These are phyloP conservation scores for Claviceps sp. DNA, from an alignment of 2,329 filamentous ascomycete genomes.

Conservation along the genomic window DNA sequence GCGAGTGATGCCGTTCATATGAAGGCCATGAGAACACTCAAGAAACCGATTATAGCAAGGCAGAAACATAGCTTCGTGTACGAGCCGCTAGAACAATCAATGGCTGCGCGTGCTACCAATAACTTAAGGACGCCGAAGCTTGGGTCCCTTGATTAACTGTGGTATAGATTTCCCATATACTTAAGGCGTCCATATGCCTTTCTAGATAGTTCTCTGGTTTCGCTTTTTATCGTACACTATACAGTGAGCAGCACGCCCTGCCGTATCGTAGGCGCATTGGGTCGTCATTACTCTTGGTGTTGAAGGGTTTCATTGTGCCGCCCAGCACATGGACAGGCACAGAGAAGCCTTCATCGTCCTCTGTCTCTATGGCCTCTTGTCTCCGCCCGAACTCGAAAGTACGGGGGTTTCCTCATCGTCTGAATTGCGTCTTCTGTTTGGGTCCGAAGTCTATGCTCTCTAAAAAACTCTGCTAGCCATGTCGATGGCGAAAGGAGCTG, in stretches of 20 bases:
- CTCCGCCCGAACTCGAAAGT: not conserved
- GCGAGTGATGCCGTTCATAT: too few relatives aligned
- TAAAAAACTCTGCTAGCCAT: conserved; percentile 33
- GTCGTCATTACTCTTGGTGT: not conserved
- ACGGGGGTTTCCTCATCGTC: not conserved
- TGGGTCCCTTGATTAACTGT: not conserved
- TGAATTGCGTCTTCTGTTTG: not conserved
- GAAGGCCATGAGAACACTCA: too few relatives aligned
- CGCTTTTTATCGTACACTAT: conserved; percentile 8
- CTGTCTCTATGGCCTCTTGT: not conserved
- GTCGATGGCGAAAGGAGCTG: conserved; percentile 47
- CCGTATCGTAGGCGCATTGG: not conserved
- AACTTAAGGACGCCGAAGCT: too few relatives aligned
- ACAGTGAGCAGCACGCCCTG: not conserved
- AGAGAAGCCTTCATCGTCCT: not conserved
- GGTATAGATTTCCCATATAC: not conserved
- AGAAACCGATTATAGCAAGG: too few relatives aligned
- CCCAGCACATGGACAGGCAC: too few relatives aligned
- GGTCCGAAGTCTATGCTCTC: not conserved
- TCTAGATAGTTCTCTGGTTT: not conserved
- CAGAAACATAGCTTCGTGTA: too few relatives aligned
- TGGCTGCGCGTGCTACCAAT: not conserved
- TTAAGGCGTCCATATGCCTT: not conserved
- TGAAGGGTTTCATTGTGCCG: not conserved
- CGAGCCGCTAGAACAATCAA: not conserved